These are phyloP conservation scores for Trichothecium sympodiale DNA, from an alignment of 2,329 filamentous ascomycete species.

Conservation along the genomic window DNA sequence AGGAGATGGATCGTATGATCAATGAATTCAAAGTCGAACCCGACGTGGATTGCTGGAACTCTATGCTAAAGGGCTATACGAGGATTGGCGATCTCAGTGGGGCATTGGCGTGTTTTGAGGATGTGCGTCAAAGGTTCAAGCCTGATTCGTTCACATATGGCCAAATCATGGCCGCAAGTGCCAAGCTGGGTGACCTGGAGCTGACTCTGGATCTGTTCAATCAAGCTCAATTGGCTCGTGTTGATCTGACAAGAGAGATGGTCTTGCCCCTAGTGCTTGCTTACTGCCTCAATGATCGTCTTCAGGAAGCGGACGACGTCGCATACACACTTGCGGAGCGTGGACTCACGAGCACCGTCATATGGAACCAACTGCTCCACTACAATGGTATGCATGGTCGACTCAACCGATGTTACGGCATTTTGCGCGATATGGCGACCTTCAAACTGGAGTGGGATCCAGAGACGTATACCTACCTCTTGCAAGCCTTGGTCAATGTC, in stretches of 20 bases:
- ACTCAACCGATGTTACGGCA: conserved; percentile 33
- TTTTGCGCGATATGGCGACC: conserved; percentile 38
- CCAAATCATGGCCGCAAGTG: conserved; percentile 63
- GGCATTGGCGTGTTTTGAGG: conserved; percentile 52
- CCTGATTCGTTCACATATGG: conserved; percentile 58
- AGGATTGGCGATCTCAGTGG: conserved; percentile 56
- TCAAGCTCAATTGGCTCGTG: conserved; percentile 41
- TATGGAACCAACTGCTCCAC: conserved; percentile 71
- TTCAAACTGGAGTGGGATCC: conserved; percentile 34
- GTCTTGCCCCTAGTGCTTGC: conserved; percentile 55
- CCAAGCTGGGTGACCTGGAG: conserved; percentile 61
- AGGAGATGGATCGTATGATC: conserved; percentile 52
- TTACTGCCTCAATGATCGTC: conserved; percentile 37
- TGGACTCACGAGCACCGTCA: conserved; percentile 40
- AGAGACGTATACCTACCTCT: conserved; percentile 37
- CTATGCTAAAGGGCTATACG: conserved; percentile 60
- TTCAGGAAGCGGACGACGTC: conserved; percentile 24
- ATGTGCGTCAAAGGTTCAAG: conserved; percentile 35
- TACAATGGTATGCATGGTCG: conserved; percentile 55
- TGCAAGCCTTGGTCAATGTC: conserved; percentile 36
- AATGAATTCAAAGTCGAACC: conserved; percentile 44
- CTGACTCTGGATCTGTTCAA: conserved; percentile 55
- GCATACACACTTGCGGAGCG: conserved; percentile 39
- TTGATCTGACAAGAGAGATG: conserved; percentile 46
- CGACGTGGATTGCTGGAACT: conserved; percentile 59